Base-by-base conservation (phyloP, 345 rosid species). In the Turnera subulata region DNA sequence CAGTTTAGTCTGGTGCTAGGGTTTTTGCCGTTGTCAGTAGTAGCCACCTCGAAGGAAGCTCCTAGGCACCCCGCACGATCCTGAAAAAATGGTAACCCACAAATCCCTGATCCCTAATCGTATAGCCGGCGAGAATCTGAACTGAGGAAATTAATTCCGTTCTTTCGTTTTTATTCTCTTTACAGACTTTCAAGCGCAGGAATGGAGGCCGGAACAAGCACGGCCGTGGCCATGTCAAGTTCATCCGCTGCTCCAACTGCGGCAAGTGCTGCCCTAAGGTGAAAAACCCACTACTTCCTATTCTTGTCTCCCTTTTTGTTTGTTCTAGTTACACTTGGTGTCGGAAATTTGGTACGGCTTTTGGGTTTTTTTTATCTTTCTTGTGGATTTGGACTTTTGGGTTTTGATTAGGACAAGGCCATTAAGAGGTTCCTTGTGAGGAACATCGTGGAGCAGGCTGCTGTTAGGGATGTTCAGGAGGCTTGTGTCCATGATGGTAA, bases 151-250 rank as follows among this genome's bases (percentile, higher is more conserved):
- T n/a, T n/a, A n/a, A n/a, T n/a, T n/a, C n/a, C n/a, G n/a, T n/a
- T n/a, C n/a, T n/a, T n/a, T n/a, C n/a, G 35, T 8, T 29, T 29
- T 4, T 29, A 29, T 29, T 29, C 35, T 29, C 5, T 8, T 29
- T 29, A 29, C 8, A 90, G 97, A 85, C 96, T 6, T 87, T 87
- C 83, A 90, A 90, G 83, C 85, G 96, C 14, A 79, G 96, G 76
- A 90, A 87, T n/a, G 91, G 91, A 53, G 97, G 96, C 17, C 83
- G 97, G 56, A 87, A 87, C 87, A 90, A 90, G 91, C 93, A 90
- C 62, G 91, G 94, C 64, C 90, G 96, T 14, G 97, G 96, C 14
- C 97, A 90, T 29, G 91, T 83, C 65, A 90, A 90, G 52, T 81
- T 84, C 62, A 82, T 90, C 21, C 89, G 96, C 66, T 90, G 97